Conservation (phyloP, 2,329 filamentous ascomycete genomes). For the Fusarium tjaetaba region DNA sequence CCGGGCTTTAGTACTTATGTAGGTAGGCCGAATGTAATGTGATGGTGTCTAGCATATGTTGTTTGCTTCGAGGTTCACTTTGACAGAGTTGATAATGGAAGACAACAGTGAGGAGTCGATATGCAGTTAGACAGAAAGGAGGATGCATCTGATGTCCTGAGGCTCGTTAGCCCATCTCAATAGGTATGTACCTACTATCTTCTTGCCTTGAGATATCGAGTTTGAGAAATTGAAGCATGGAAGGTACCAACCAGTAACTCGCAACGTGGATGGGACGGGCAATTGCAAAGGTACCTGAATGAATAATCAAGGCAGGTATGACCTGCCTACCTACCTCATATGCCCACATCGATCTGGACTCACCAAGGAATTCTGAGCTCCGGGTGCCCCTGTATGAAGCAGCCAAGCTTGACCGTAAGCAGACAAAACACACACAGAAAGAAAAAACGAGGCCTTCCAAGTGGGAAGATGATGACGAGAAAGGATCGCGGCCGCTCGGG, state of each 20-base stretch:
- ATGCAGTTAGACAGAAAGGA: constrained; percentile 12
- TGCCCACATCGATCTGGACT: constrained; percentile 8
- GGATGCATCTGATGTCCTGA: constrained; percentile 7
- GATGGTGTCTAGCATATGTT: constrained; percentile 14
- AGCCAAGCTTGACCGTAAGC: background rate
- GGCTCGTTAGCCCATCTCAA: constrained; percentile 4
- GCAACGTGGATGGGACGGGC: background rate
- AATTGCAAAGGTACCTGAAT: constrained; percentile 12
- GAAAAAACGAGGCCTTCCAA: constrained; percentile 36
- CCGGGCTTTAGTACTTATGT: constrained; percentile 9
- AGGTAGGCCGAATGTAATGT: constrained; percentile 20
- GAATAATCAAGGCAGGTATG: background rate
- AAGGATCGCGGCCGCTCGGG: constrained; percentile 21
- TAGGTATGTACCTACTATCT: background rate
- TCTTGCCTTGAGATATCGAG: background rate
- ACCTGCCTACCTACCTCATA: background rate
- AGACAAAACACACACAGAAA: background rate
- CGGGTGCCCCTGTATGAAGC: constrained; percentile 11
- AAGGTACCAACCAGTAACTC: background rate
- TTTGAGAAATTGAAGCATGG: background rate
- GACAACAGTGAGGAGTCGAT: constrained; percentile 7
- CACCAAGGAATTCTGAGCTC: background rate
- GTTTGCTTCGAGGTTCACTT: background rate
- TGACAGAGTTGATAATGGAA: background rate
- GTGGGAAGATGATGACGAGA: constrained; percentile 26